Evolutionary conservation across 1,284 basidiomycete genomes (phyloP).

Genomic region (Pyrrhoderma noxium): DNA sequence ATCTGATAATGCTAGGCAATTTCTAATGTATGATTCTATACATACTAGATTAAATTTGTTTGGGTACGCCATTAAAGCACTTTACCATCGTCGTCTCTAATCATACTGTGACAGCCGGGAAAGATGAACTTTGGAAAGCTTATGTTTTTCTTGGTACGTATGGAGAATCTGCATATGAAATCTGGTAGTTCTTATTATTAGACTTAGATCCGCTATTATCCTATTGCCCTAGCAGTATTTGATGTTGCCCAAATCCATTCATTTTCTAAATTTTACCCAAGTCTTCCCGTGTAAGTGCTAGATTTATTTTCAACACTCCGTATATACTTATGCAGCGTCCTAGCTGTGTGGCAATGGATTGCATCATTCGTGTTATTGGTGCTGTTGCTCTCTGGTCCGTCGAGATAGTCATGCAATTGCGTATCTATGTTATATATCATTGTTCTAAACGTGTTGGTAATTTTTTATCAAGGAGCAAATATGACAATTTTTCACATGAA

Average conservation of each 20-base stretch:
- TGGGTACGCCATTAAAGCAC: slow-evolving; percentile 2
- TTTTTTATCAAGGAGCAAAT: background rate
- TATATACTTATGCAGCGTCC: background rate
- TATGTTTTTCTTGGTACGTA: slow-evolving; percentile 34
- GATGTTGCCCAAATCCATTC: slow-evolving; percentile 36
- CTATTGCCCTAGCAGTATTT: slow-evolving; percentile 33
- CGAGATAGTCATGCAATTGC: slow-evolving; percentile 37
- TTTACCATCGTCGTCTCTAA: background rate
- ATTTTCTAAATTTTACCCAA: slow-evolving; percentile 21
- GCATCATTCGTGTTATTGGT: slow-evolving; percentile 31
- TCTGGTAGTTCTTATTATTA: background rate
- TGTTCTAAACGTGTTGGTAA: slow-evolving; percentile 30
- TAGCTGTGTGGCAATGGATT: slow-evolving; percentile 33
- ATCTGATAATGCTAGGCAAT: background rate
- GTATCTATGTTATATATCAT: slow-evolving; percentile 33
- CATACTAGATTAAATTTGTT: slow-evolving; percentile 3
- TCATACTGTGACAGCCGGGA: slow-evolving; percentile 2
- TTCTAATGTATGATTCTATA: background rate
- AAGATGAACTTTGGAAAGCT: slow-evolving; percentile 26
- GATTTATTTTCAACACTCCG: slow-evolving; percentile 2
- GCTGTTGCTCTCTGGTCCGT: slow-evolving; percentile 36
- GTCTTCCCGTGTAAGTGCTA: slow-evolving; percentile 10
- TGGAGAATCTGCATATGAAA: too few relatives aligned
- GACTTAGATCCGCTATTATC: slow-evolving; percentile 37
- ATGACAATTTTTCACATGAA: background rate